These are phyloP conservation scores for Globisporangium middletonii DNA, from an alignment of 352 stramenopile genomes.

Conservation along the genomic window DNA sequence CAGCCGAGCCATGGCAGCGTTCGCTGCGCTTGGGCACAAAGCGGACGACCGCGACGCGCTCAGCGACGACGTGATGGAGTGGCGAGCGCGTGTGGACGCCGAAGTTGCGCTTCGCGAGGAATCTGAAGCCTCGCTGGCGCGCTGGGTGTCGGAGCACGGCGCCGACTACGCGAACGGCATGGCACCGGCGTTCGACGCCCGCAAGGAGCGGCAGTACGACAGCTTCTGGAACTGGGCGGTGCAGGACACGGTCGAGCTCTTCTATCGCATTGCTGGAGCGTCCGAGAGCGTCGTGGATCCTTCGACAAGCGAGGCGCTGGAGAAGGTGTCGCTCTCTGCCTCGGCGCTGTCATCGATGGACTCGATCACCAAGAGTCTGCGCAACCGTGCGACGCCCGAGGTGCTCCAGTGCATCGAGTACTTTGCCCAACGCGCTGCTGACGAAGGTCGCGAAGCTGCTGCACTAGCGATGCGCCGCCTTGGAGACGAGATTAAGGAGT, in stretches of 20 bases:
- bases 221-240: slow-evolving; percentile 82
- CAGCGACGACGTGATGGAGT: slow-evolving; percentile 44
- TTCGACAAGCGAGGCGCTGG: too few relatives aligned
- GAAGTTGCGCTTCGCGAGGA: slow-evolving; percentile 48
- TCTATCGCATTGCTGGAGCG: slow-evolving; percentile 36
- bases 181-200: slow-evolving; percentile 51
- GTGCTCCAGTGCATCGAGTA: slow-evolving; percentile 47
- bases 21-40: background rate
- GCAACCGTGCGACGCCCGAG: slow-evolving; percentile 67
- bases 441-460: slow-evolving; percentile 36
- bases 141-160: slow-evolving; percentile 52
- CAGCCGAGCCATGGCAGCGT: too few relatives aligned
- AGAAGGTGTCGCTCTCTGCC: slow-evolving; percentile 23
- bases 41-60: slow-evolving; percentile 21
- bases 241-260: slow-evolving; percentile 62
- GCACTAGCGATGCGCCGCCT: slow-evolving; percentile 51
- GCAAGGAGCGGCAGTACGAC: slow-evolving; percentile 72
- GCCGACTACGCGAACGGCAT: slow-evolving; percentile 54
- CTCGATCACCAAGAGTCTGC: slow-evolving; percentile 58
- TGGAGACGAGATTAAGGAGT: slow-evolving; percentile 51
- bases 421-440: slow-evolving; percentile 36
- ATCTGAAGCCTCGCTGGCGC: slow-evolving; percentile 40
- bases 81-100: slow-evolving; percentile 40
- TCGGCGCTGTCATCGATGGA: slow-evolving; percentile 20
- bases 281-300: slow-evolving; percentile 11